These are phyloP conservation scores for Apiotrichum montevideense DNA, from an alignment of 1,284 basidiomycete genomes.

Conservation along the genomic window DNA sequence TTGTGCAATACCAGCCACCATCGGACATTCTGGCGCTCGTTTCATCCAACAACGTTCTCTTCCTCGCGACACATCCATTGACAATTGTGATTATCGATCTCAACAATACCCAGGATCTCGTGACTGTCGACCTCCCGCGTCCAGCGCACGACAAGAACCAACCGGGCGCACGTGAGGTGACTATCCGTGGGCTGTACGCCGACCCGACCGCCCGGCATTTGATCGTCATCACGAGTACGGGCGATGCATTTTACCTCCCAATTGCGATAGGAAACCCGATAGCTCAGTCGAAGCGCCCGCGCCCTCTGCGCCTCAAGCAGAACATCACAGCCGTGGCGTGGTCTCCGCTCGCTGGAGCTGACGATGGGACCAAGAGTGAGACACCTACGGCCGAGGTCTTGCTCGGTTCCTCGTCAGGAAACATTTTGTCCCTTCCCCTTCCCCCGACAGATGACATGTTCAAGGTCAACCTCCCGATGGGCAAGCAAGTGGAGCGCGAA, in stretches of 20 bases:
- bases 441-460: slow-evolving; percentile 79
- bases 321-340: slow-evolving; percentile 89
- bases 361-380: not conserved
- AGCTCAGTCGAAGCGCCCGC: slow-evolving; percentile 60
- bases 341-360: slow-evolving; percentile 56
- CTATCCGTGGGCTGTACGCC: slow-evolving; percentile 69
- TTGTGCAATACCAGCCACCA: slow-evolving; percentile 81
- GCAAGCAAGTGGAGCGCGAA: slow-evolving; percentile 53
- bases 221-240: slow-evolving; percentile 73
- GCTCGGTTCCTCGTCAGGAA: slow-evolving; percentile 78
- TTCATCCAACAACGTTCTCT: slow-evolving; percentile 77
- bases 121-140: slow-evolving; percentile 65
- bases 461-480: slow-evolving; percentile 53
- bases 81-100: slow-evolving; percentile 76
- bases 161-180: slow-evolving; percentile 25
- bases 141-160: slow-evolving; percentile 53
- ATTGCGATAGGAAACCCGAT: slow-evolving; percentile 47
- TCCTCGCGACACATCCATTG: slow-evolving; percentile 74
- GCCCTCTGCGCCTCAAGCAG: slow-evolving; percentile 75
- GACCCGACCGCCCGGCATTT: slow-evolving; percentile 90
- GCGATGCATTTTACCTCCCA: slow-evolving; percentile 85
- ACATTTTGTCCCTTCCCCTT: slow-evolving; percentile 70
- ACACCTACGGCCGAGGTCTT: slow-evolving; percentile 49
- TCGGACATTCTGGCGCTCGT: slow-evolving; percentile 70
- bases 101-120: slow-evolving; percentile 69